These are phyloP conservation scores for Salix exigua DNA, from an alignment of 345 rosid species.

Conservation along the genomic window DNA sequence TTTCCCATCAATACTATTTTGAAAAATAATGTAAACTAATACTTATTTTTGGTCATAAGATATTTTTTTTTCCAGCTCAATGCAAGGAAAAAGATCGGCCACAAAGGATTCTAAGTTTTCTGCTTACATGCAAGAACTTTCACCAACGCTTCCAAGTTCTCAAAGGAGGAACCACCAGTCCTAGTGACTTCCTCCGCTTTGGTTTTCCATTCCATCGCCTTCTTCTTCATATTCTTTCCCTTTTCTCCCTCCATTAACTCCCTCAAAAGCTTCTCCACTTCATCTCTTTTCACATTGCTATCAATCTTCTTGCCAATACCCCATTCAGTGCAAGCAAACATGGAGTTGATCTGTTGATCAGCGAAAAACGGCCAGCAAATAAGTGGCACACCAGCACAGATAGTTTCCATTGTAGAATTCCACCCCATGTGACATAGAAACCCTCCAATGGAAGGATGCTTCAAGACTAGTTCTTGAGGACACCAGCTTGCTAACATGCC, in stretches of 20 bases:
- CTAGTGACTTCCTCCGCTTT: not conserved
- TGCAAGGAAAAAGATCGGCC: no score
- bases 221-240: not conserved
- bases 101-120: no score
- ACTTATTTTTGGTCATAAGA: no score
- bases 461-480: not conserved
- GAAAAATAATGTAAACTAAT: no score
- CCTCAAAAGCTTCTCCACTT: not conserved
- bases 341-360: slow-evolving; percentile 1
- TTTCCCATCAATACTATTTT: no score
- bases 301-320: slow-evolving; percentile 4
- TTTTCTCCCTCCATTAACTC: slow-evolving; percentile 1
- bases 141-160: not conserved
- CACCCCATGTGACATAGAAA: slow-evolving; percentile 11
- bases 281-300: slow-evolving; percentile 1
- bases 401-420: slow-evolving; percentile 2
- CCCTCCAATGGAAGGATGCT: not conserved
- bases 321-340: slow-evolving; percentile 9
- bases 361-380: slow-evolving; percentile 1
- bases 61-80: no score
- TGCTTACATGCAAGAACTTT: no score
- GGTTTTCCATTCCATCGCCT: not conserved
- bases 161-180: not conserved
- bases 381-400: not conserved
- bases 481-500: slow-evolving; percentile 2